Evolutionary conservation across 495 filamentous ascomycete genomes (phyloP), one percentile per base, ranked within the genome.

Genomic region (Aspergillus ellipticus): DNA sequence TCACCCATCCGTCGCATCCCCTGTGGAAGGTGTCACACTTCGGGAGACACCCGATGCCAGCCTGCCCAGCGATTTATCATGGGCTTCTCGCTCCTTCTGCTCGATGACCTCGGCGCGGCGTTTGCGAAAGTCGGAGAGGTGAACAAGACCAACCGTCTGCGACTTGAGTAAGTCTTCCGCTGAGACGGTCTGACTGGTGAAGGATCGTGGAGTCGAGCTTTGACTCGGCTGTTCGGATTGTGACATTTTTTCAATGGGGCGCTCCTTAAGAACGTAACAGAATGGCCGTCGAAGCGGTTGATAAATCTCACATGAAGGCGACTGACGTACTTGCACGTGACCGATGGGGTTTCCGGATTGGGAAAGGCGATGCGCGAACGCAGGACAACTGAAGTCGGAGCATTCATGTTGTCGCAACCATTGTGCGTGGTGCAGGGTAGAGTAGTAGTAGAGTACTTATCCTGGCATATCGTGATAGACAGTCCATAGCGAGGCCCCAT

Each of bases 121-220:
- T 73, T 98, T 97, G 70, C 94, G 92, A 75, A 97, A 98, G 68
- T 97, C 94, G 61, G 86, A 89, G 39, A 97, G 85, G 53, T 90
- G 81, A 42, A 97, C 94, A 13, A 98, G 85, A 42, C 94, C 94
- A 51, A 96, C 92, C 1, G 94, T 98, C 67, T 92, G 88, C 37
- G 87, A 90, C 60, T 90, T 92, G 49, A 98, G 83, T n/a, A 93
- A 79, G 54, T 97, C 89, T 73, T 96, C 88, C 15, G 92, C 88
- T 0, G 92, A 92, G 52, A 86, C 80, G 51, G 81, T 84, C 59
- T 94, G 90, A 17, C 87, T 75, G 3, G 87, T 89, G 74, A 97
- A 97, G 17, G 74, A 74, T 56, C 74, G 68, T 6, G 74, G 74
- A 8, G 71, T 75, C 39, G 74, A 77, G 39, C 66, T 68, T 16